Conservation (phyloP, 2,329 filamentous ascomycete species). For the Penicillium carneum region DNA sequence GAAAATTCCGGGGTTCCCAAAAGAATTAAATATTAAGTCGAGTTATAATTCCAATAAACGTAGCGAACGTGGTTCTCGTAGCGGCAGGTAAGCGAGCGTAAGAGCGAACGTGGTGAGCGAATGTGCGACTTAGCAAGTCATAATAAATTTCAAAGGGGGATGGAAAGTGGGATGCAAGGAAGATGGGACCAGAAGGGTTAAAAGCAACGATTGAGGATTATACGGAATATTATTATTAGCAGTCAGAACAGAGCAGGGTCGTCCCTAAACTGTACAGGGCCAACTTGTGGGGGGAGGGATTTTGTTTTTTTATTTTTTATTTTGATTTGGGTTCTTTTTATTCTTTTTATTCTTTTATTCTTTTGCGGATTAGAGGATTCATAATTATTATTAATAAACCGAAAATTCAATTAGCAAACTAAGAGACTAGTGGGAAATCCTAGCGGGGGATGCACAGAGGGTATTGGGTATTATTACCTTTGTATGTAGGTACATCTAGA, state of each 20-base stretch:
- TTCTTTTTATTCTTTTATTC: slow-evolving; percentile 20
- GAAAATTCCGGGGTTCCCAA: slow-evolving; percentile 16
- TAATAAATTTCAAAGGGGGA: slow-evolving; percentile 33
- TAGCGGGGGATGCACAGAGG: slow-evolving; percentile 38
- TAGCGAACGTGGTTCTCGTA: slow-evolving; percentile 52
- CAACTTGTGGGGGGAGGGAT: slow-evolving; percentile 26
- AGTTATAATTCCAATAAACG: slow-evolving; percentile 36
- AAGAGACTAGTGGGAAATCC: slow-evolving; percentile 38
- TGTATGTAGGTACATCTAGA: neutral
- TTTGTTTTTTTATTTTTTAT: slow-evolving; percentile 9
- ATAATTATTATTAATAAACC: neutral
- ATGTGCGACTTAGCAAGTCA: slow-evolving; percentile 44
- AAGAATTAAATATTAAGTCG: slow-evolving; percentile 38
- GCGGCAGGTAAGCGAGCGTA: slow-evolving; percentile 48
- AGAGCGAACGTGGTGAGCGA: slow-evolving; percentile 50
- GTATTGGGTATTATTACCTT: slow-evolving; percentile 9
- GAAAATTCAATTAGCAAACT: slow-evolving; percentile 1
- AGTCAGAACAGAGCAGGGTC: slow-evolving; percentile 27
- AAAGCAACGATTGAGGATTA: slow-evolving; percentile 31
- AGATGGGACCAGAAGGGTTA: slow-evolving; percentile 38
- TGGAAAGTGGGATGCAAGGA: slow-evolving; percentile 28
- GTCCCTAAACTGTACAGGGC: slow-evolving; percentile 37
- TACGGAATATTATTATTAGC: slow-evolving; percentile 39
- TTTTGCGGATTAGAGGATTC: neutral
- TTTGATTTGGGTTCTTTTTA: slow-evolving; percentile 9